Base-by-base conservation (phyloP, 345 rosid genomes). In the Linum lewisii region DNA sequence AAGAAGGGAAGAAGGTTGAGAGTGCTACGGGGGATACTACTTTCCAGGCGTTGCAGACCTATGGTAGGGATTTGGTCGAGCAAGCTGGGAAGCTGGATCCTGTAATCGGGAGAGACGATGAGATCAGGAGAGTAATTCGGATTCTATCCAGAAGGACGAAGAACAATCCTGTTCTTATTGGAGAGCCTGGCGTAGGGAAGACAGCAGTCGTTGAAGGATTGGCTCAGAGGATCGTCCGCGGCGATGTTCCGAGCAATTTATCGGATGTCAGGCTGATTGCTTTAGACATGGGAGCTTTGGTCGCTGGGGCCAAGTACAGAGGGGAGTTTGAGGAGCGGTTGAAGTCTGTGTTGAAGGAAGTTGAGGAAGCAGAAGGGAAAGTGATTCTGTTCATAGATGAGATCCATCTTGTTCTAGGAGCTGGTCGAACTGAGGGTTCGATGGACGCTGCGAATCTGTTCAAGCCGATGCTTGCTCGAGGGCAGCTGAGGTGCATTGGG, bases 361-460 rank as follows among this genome's bases (percentile, higher is more conserved):
- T 92, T 22, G 95, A 92, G 51, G 98, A 92, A 11, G 95, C 96
- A 32, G 82, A 86, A 38, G 98, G 98, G 21, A 92, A 88, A 69
- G 98, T 88, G 47, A 92, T 92, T 38, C 75, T 92, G 56, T 92
- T 92, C 37, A 92, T 92, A 5, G 98, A 92, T 76, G 98, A 92
- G 66, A 88, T 92, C 53, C 96, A 92, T 57, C 80, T 92, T n/a
- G 98, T 86, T 58, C 90, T 92, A 3, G 96, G 95, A n/a, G 98
- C 96, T 29, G 98, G 98, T 3, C 77, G 90, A 45, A 78, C 87
- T 0, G 96, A 88, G 66, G 96, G 96, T 1, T 88, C 98, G 0
- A 92, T 92, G 98, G 98, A 92, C 77, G 98, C 96, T 8, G 98
- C 98, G 1, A 92, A 92, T 59, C 80, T 92, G 26, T 83, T 92